Base-by-base conservation (phyloP, 352 stramenopile genomes). In the Albugo laibachii region DNA sequence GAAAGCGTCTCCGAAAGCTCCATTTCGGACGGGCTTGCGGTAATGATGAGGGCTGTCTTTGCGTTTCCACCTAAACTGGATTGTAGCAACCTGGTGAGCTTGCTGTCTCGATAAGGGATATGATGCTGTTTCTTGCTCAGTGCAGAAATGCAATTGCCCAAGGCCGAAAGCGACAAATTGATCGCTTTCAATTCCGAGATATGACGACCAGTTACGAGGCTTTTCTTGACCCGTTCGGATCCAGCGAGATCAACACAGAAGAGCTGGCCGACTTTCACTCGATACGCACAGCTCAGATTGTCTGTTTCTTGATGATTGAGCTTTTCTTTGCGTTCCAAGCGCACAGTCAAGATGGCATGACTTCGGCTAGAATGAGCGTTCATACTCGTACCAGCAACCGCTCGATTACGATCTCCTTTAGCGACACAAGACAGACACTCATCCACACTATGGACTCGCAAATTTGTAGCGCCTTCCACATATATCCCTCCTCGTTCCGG, bases 321-420 rank as follows among this genome's bases (percentile, higher is more conserved):
- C 24, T 49, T 67, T 45, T 81, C 69, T 27, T 75, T 81, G 5
- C 79, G 75, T 50, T 93, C 75, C 20, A 95, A 53, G 11, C 72
- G 68, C 16, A 94, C 59, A 34, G 82, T 87, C 49, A 95, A 63
- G 18, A 95, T 66, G 10, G 83, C 71, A 52, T 95, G 83, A 19
- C 69, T 91, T 13, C 83, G 76, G 53, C 72, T 92, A 41, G 65
- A 87, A 42, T 85, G 61, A 0, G 69, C 78, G 53, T 95, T 95
- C 75, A 92, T 92, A 34, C 67, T 55, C 0, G 84, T 95, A 27
- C 66, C 70, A 12, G 81, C 80, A 6, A 86, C 79, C 1, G 71
- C 78, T 14, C 83, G 70, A 27, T 87, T 79, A 5, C 57, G 62
- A 19, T 80, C 80, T 13, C 73, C 76, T 1, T 49, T 53, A 10